phyloP scores from a whole-genome alignment of 208 protist species.

The Entamoeba histolytica region DNA sequence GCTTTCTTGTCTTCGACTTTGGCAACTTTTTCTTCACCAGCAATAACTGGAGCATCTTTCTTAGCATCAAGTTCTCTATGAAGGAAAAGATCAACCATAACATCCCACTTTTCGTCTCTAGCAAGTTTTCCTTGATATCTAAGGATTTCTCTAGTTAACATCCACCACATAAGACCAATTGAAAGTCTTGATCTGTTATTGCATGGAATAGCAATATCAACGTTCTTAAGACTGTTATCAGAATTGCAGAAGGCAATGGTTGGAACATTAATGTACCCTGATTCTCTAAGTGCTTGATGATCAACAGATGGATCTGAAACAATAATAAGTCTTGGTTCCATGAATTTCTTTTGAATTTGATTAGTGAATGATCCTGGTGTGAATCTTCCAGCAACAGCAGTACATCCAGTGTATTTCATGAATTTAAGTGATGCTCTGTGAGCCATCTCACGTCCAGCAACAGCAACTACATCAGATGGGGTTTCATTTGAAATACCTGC shows the following conservation, averaged over 20 bases:
- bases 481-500: constrained; percentile 19
- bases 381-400: constrained; percentile 14
- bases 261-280: constrained; percentile 91
- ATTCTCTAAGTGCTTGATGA: constrained; percentile 55
- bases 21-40: not conserved
- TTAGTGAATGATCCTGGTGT: constrained; percentile 35
- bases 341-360: constrained; percentile 18
- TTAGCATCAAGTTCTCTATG: constrained; percentile 75
- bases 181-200: constrained; percentile 76
- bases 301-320: constrained; percentile 25
- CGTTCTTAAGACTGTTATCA: constrained; percentile 71
- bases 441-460: constrained; percentile 12
- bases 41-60: constrained; percentile 40
- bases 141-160: constrained; percentile 86
- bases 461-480: constrained; percentile 23
- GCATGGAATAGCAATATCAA: constrained; percentile 91
- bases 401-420: constrained; percentile 18
- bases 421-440: constrained; percentile 31
- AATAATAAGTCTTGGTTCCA: constrained; percentile 26
- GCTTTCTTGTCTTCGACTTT: not conserved
- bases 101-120: constrained; percentile 70
- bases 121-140: constrained; percentile 68
- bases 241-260: constrained; percentile 92
- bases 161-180: constrained; percentile 93
- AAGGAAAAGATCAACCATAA: constrained; percentile 97